phyloP scores from a whole-genome alignment of 2,329 filamentous ascomycete species.

The Aureobasidium zeae region DNA sequence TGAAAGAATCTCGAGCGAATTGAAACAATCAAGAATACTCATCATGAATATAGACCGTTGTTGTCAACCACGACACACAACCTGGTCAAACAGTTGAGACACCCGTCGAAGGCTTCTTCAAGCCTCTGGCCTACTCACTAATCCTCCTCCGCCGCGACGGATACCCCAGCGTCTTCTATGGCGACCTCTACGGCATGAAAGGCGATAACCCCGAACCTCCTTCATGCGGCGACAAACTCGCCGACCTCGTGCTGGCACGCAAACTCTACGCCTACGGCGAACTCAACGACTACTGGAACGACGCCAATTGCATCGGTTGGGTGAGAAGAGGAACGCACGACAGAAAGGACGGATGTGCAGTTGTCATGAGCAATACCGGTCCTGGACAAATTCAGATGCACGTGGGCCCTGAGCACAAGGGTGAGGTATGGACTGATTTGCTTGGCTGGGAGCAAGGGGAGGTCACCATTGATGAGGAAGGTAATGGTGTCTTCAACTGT shows the following conservation, averaged over 20 bases:
- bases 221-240: slow-evolving; percentile 35
- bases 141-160: slow-evolving; percentile 57
- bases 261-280: slow-evolving; percentile 57
- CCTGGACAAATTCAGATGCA: slow-evolving; percentile 47
- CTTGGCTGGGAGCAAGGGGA: slow-evolving; percentile 47
- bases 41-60: slow-evolving; percentile 42
- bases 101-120: slow-evolving; percentile 57
- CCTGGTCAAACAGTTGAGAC: slow-evolving; percentile 54
- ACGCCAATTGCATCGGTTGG: slow-evolving; percentile 52
- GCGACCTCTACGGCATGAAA: slow-evolving; percentile 57
- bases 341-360: slow-evolving; percentile 44
- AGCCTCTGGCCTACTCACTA: slow-evolving; percentile 61
- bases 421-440: slow-evolving; percentile 56
- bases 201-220: slow-evolving; percentile 44
- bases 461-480: slow-evolving; percentile 50
- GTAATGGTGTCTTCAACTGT: slow-evolving; percentile 51
- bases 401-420: slow-evolving; percentile 42
- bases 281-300: slow-evolving; percentile 55
- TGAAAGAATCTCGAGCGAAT: background rate
- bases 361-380: slow-evolving; percentile 31
- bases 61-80: slow-evolving; percentile 64
- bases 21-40: background rate
- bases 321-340: slow-evolving; percentile 43
- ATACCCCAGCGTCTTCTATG: slow-evolving; percentile 61
- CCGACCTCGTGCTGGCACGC: slow-evolving; percentile 50